phyloP scores from a whole-genome alignment of 164 flowering plant species.

The Paratinospora sagittata region DNA sequence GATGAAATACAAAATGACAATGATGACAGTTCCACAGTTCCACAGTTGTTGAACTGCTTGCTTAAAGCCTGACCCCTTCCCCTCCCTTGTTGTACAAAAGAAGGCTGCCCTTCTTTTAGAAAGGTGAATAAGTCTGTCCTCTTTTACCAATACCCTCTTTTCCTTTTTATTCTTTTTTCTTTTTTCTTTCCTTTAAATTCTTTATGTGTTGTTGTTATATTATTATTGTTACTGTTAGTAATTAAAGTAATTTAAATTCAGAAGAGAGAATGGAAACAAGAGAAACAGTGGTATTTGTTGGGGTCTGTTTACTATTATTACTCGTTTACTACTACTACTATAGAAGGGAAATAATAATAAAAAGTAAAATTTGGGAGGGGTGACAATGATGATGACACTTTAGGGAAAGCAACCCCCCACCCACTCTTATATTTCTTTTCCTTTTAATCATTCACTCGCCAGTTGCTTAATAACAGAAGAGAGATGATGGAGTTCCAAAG shows the following conservation, averaged over 20 bases:
- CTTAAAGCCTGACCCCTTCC: neutral
- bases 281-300: too few species aligned
- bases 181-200: too few species aligned
- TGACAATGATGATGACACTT: neutral
- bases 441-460: neutral
- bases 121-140: neutral
- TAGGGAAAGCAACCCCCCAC: slow-evolving; percentile 4
- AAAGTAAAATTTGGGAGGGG: neutral
- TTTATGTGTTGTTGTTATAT: too few species aligned
- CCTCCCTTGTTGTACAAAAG: too few species aligned
- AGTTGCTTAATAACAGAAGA: neutral
- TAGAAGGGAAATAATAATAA: slow-evolving; percentile 1
- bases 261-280: too few species aligned
- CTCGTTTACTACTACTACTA: too few species aligned
- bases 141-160: too few species aligned
- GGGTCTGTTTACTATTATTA: too few species aligned
- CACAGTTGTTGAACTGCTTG: slow-evolving; percentile 10
- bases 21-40: slow-evolving; percentile 4
- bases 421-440: neutral
- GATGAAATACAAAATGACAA: neutral
- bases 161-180: too few species aligned
- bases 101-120: neutral
- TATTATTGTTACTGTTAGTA: neutral
- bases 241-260: too few species aligned
- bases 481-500: too few species aligned